Evolutionary conservation across 805 yeast genomes (phyloP).

Genomic region (Saturnispora gosingensis): DNA sequence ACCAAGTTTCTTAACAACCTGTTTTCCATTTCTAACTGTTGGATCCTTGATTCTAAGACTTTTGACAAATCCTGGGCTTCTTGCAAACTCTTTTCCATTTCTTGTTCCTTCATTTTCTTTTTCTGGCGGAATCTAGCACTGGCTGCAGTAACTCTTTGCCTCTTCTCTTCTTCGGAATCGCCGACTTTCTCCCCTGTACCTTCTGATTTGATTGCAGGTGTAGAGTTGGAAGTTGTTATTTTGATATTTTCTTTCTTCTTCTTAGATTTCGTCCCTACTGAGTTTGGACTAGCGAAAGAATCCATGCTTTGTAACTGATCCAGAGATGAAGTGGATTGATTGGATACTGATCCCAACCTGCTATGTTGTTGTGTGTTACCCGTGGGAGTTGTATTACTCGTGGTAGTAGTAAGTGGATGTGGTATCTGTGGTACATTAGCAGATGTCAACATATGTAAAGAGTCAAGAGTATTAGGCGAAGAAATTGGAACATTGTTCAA

Average conservation of each 20-base stretch:
- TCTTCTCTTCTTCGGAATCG: slow-evolving; percentile 50
- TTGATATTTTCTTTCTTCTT: slow-evolving; percentile 1
- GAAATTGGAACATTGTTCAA: background rate
- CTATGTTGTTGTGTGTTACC: slow-evolving; percentile 13
- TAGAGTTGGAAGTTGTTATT: background rate
- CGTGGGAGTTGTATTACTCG: background rate
- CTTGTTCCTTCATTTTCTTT: slow-evolving; percentile 87
- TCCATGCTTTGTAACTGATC: background rate
- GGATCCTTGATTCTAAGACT: slow-evolving; percentile 61
- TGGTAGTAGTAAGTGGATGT: background rate
- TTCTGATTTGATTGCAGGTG: background rate
- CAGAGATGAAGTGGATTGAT: background rate
- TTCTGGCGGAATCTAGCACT: slow-evolving; percentile 88
- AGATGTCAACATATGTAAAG: background rate
- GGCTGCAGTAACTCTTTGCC: slow-evolving; percentile 87
- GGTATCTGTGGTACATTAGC: background rate
- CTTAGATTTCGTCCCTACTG: background rate
- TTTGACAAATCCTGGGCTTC: slow-evolving; percentile 63
- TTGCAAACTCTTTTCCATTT: slow-evolving; percentile 68
- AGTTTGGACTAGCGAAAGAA: background rate
- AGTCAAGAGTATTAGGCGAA: background rate
- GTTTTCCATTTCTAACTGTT: slow-evolving; percentile 90
- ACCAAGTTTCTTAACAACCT: slow-evolving; percentile 73
- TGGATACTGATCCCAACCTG: background rate
- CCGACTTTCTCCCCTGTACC: background rate